Percentiles rank a stretch among this genome's conserved stretches.
phyloP scores from a whole-genome alignment of 495 filamentous ascomycete genomes.

The Cairneyella variabilis region DNA sequence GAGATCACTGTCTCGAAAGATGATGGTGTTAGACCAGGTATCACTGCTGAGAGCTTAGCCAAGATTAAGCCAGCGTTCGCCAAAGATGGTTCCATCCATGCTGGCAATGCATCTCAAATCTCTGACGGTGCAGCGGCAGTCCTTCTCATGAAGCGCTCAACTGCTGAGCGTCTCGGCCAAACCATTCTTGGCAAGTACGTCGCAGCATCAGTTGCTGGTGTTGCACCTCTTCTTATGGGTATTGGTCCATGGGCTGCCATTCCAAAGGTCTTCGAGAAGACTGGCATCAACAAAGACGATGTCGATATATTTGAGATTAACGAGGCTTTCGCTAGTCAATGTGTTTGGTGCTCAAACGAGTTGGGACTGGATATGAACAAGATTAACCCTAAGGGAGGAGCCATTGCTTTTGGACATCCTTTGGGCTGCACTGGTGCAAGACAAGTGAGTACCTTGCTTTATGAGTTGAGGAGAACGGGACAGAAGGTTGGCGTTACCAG shows the following conservation, averaged over 20 bases:
- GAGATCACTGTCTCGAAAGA: slow-evolving; percentile 79
- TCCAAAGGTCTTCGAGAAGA: slow-evolving; percentile 82
- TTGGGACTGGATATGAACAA: slow-evolving; percentile 75
- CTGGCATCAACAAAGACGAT: slow-evolving; percentile 81
- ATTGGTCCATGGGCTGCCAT: slow-evolving; percentile 95
- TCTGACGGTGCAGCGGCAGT: slow-evolving; percentile 95
- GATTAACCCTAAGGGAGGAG: slow-evolving; percentile 96
- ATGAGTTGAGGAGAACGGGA: slow-evolving; percentile 76
- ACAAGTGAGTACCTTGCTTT: slow-evolving; percentile 88
- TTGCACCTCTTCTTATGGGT: slow-evolving; percentile 92
- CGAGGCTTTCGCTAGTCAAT: slow-evolving; percentile 96
- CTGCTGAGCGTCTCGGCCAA: slow-evolving; percentile 83
- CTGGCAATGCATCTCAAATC: slow-evolving; percentile 93
- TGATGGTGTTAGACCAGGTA: slow-evolving; percentile 81
- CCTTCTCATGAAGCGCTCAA: slow-evolving; percentile 90
- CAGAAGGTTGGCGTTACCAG: slow-evolving; percentile 86
- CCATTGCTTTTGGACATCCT: slow-evolving; percentile 98
- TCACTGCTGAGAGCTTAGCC: slow-evolving; percentile 77
- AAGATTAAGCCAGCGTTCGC: slow-evolving; percentile 93
- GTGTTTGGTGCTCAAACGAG: slow-evolving; percentile 88
- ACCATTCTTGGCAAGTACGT: slow-evolving; percentile 89
- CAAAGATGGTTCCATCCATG: slow-evolving; percentile 90
- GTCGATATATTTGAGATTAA: slow-evolving; percentile 99
- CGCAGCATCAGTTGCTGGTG: slow-evolving; percentile 77
- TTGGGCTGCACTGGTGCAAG: slow-evolving; percentile 91